Evolutionary conservation across 805 yeast genomes (phyloP).

Genomic region (Kuraishia cidri): DNA sequence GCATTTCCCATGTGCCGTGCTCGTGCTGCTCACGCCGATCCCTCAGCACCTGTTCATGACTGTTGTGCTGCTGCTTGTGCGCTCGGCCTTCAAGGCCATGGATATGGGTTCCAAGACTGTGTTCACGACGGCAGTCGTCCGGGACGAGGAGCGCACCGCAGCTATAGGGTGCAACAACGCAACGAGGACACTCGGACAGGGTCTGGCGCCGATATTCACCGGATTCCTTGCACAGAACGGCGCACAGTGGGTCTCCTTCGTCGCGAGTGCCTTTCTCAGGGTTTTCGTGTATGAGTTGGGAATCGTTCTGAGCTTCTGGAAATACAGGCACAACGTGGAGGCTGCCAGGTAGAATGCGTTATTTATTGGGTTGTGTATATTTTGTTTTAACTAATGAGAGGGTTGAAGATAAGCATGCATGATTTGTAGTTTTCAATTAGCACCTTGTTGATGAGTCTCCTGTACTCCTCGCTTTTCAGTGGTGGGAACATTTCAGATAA

Average conservation of each 20-base stretch:
- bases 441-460: not conserved
- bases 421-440: conserved; percentile 1
- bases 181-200: conserved; percentile 29
- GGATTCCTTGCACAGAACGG: conserved; percentile 27
- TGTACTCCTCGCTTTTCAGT: not conserved
- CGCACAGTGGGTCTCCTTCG: conserved; percentile 31
- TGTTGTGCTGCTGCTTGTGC: conserved; percentile 19
- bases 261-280: conserved; percentile 30
- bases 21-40: conserved; percentile 27
- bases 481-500: not conserved
- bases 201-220: conserved; percentile 31
- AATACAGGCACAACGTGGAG: not conserved
- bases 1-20: conserved; percentile 32
- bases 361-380: not conserved
- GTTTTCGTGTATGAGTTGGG: conserved; percentile 29
- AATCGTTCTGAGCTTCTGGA: conserved; percentile 20
- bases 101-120: conserved; percentile 40
- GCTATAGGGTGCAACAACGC: conserved; percentile 36
- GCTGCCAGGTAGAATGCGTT: not conserved
- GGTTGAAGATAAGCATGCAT: conserved; percentile 1
- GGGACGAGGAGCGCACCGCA: conserved; percentile 29
- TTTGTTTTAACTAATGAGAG: not conserved
- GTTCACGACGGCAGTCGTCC: conserved; percentile 30
- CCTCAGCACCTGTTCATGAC: conserved; percentile 23
- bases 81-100: conserved; percentile 34